Conservation (phyloP, 306 rosid genomes). For the Acacia crassicarpa region DNA sequence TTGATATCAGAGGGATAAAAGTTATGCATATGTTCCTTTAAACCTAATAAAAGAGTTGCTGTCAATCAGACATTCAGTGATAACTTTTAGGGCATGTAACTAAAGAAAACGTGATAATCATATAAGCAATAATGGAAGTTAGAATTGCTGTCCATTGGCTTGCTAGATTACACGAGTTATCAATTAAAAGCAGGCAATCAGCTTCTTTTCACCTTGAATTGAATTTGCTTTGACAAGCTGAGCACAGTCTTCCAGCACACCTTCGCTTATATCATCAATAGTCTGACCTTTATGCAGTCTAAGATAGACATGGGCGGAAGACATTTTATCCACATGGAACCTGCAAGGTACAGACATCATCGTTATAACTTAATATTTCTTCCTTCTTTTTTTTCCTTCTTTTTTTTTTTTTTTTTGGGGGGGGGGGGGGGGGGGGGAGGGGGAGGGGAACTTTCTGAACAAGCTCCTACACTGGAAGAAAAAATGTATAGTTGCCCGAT, state of each 20-base stretch:
- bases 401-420: no score
- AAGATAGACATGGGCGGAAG: conserved; percentile 78
- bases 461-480: not conserved
- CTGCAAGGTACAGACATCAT: conserved; percentile 29
- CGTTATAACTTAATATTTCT: not conserved
- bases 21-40: not conserved
- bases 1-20: not conserved
- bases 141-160: not conserved
- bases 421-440: not conserved
- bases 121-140: not conserved
- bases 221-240: conserved; percentile 87
- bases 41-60: not conserved
- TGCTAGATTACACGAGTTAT: not conserved
- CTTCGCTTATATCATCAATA: conserved; percentile 72
- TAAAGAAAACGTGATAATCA: not conserved
- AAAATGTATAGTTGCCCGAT: not conserved
- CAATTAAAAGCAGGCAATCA: conserved; percentile 10
- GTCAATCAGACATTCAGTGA: not conserved
- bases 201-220: conserved; percentile 54
- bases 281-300: conserved; percentile 73
- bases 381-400: no score
- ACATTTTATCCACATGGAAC: conserved; percentile 87
- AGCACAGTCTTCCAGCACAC: conserved; percentile 69
- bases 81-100: not conserved
- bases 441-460: not conserved